phyloP scores from a whole-genome alignment of 2,329 filamentous ascomycete genomes.

The Colletotrichum viniferum region DNA sequence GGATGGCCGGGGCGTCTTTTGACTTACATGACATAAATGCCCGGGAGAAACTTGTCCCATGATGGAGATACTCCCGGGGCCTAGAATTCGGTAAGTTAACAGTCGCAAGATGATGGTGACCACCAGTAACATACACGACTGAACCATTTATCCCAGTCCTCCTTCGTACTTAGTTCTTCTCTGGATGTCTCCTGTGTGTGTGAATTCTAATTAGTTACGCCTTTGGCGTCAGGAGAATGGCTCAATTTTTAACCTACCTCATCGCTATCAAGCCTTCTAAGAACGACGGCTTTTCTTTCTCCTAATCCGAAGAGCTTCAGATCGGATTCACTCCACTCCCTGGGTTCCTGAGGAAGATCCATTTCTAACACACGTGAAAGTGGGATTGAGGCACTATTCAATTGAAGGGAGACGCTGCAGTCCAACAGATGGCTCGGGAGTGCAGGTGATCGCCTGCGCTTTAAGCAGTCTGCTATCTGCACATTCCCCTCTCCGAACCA shows the following conservation, averaged over 20 bases:
- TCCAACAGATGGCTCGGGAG: neutral
- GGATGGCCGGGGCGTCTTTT: neutral
- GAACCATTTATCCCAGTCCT: slow-evolving; percentile 4
- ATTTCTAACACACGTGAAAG: neutral
- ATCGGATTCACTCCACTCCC: neutral
- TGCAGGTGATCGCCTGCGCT: neutral
- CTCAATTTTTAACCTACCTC: neutral
- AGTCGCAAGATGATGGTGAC: neutral
- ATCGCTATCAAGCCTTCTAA: neutral
- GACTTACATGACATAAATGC: neutral
- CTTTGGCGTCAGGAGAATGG: neutral
- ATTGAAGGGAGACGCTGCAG: too few relatives aligned
- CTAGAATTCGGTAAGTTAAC: neutral
- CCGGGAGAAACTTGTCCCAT: neutral
- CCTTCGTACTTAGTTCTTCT: neutral
- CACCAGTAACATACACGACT: neutral
- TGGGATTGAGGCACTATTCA: neutral
- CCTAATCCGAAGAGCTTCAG: neutral
- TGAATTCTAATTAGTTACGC: accelerated
- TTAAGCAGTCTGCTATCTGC: neutral
- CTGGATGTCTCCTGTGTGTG: neutral
- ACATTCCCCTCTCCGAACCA: neutral
- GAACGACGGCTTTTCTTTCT: neutral
- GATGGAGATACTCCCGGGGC: neutral
- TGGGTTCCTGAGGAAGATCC: neutral